phyloP scores from a whole-genome alignment of 306 rosid species.

The Biancaea sappan region DNA sequence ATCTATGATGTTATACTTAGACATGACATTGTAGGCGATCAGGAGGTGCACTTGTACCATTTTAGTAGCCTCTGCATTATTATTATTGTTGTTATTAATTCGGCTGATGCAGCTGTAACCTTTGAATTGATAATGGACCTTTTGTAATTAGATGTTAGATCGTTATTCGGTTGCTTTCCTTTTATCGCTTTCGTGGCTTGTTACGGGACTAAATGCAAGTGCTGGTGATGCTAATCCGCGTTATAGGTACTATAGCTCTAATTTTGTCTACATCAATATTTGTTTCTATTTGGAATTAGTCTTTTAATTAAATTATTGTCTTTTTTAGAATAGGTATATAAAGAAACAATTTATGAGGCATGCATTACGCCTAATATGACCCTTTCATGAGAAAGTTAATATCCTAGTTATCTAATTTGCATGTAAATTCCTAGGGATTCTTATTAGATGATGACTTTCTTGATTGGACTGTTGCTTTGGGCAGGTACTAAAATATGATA shows the following conservation, averaged over 20 bases:
- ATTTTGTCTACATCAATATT: neutral
- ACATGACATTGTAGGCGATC: neutral
- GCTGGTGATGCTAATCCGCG: conserved; percentile 79
- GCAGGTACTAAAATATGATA: neutral
- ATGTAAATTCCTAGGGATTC: neutral
- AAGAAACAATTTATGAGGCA: neutral
- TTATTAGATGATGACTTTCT: neutral
- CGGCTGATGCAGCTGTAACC: conserved; percentile 24
- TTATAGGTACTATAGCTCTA: conserved; percentile 53
- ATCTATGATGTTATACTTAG: neutral
- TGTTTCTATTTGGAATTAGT: neutral
- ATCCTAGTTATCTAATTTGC: neutral
- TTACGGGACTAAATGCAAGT: conserved; percentile 62
- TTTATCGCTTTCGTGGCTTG: conserved; percentile 50
- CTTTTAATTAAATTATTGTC: neutral
- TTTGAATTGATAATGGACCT: conserved; percentile 23
- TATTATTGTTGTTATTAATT: neutral
- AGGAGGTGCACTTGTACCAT: neutral
- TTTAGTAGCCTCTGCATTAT: neutral
- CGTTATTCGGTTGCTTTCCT: conserved; percentile 49
- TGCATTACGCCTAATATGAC: neutral
- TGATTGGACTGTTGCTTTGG: neutral
- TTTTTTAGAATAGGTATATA: neutral
- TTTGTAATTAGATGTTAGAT: conserved; percentile 59
- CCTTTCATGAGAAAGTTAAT: neutral